A percentile compares a stretch with the other conserved stretches of the same genome.
phyloP scores from a whole-genome alignment of 768 basidiomycete genomes.

The Hydnum rufescens region DNA sequence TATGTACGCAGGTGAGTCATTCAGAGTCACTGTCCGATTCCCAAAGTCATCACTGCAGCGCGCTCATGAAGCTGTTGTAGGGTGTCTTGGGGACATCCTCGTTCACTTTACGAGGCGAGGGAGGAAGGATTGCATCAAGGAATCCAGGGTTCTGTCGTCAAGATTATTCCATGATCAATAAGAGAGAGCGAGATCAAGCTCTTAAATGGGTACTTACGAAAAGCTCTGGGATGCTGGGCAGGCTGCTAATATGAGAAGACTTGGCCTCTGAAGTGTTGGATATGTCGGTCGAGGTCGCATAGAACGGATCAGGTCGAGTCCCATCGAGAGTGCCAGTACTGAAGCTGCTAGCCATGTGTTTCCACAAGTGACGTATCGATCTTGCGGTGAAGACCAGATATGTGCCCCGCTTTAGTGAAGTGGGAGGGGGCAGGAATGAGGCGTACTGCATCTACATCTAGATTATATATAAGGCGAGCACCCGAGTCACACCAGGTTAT shows the following conservation, averaged over 20 bases:
- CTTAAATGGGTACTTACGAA: conserved; percentile 12
- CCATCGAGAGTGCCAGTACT: too few relatives aligned
- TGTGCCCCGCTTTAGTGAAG: too few relatives aligned
- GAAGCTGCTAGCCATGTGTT: too few relatives aligned
- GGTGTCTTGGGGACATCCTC: neutral
- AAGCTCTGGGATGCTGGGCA: conserved; percentile 40
- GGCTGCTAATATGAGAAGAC: conserved; percentile 19
- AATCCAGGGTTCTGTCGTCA: conserved; percentile 24
- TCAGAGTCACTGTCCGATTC: conserved; percentile 30
- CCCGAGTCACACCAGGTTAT: too few relatives aligned
- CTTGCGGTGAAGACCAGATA: too few relatives aligned
- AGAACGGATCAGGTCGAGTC: conserved; percentile 5
- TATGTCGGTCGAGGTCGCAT: neutral
- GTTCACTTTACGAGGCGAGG: neutral
- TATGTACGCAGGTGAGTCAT: conserved; percentile 29
- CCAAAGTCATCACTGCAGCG: conserved; percentile 22
- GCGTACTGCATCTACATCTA: too few relatives aligned
- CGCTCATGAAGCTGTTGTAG: conserved; percentile 35
- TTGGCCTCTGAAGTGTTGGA: conserved; percentile 4
- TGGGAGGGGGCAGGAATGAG: too few relatives aligned
- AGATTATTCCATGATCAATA: neutral
- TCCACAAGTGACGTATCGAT: too few relatives aligned
- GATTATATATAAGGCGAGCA: too few relatives aligned
- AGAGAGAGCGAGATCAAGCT: neutral
- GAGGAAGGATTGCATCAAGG: conserved; percentile 36